Conservation (phyloP, 202 grass and related monocot genomes). For the Zoysia matrella region DNA sequence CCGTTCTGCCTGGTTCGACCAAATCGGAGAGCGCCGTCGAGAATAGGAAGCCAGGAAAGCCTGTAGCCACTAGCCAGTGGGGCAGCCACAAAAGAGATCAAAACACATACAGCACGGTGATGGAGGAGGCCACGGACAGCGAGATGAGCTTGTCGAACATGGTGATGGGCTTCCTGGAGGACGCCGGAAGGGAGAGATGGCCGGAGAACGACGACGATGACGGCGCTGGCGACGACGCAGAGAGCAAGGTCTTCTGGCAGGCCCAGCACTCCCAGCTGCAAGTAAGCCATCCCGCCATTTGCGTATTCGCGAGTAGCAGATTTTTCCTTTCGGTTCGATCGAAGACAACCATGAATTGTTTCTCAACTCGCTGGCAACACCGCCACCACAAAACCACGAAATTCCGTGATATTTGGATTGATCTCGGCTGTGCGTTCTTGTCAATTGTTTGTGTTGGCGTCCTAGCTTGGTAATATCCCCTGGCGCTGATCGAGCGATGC, state of each 20-base stretch:
- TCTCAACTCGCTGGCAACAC: not conserved
- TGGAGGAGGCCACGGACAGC: conserved; percentile 38
- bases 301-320: not conserved
- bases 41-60: not conserved
- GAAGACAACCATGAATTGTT: not conserved
- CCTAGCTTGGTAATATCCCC: not conserved
- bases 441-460: conserved; percentile 10
- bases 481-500: conserved; percentile 22
- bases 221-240: conserved; percentile 23
- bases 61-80: not conserved
- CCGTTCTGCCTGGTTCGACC: not conserved
- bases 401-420: not conserved
- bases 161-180: conserved; percentile 72
- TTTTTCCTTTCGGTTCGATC: not conserved
- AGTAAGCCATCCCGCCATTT: conserved; percentile 32
- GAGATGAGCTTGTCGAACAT: conserved; percentile 80
- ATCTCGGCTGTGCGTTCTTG: not conserved
- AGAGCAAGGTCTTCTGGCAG: conserved; percentile 64
- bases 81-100: not conserved
- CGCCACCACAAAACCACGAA: not conserved
- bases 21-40: conserved; percentile 21
- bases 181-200: conserved; percentile 48
- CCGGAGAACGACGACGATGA: conserved; percentile 44
- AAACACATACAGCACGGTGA: conserved; percentile 18
- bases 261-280: conserved; percentile 47